Evolutionary conservation across 1,284 basidiomycete species (phyloP), one percentile per base, ranked within the genome.

Genomic region (Apiotrichum veenhuisii): DNA sequence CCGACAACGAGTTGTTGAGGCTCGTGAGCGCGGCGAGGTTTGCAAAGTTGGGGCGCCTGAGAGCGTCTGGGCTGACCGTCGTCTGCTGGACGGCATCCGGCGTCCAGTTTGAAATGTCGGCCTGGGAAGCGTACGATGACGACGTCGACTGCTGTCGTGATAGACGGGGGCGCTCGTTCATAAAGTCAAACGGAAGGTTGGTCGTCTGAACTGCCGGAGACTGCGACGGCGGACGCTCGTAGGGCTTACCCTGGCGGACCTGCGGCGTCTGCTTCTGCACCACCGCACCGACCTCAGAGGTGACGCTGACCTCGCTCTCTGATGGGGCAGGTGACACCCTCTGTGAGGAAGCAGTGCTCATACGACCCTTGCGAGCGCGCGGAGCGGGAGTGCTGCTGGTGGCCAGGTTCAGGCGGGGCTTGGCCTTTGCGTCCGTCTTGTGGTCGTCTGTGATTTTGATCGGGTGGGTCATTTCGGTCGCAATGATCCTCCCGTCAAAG

Each of bases 381-480:
- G 67, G 51, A 33, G 67, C 50, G 2, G 70, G 58, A 30, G 62
- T 55, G 1, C 38, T n/a, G 37, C 36, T 17, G 33, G 27, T 44
- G 20, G 62, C 36, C 9, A 62, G 58, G 17, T 65, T 64, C 15
- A 59, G 52, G 23, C 64, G 64, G n/a, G 67, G 58, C 58, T 71
- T 73, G 11, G 64, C 50, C 59, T 72, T 76, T 14, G 68, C 63
- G 8, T 82, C 85, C 37, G 91, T 92, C 79, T 97, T 97, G 79
- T 97, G 94, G 75, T 99, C 96, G 77, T 99, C 96, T 3, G 95
- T 99, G 67, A 98, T 98, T 87, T 98, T 95, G 70, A 99, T 95
- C 3, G 95, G 92, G 30, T 87, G 86, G 2, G 91, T 92, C 46
- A 82, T 84, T 3, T 91, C 91, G 12, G 84, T 84, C 12, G 91